Conservation (phyloP, 371 early-diverging fungal species). For the Rhizopus delemar region DNA sequence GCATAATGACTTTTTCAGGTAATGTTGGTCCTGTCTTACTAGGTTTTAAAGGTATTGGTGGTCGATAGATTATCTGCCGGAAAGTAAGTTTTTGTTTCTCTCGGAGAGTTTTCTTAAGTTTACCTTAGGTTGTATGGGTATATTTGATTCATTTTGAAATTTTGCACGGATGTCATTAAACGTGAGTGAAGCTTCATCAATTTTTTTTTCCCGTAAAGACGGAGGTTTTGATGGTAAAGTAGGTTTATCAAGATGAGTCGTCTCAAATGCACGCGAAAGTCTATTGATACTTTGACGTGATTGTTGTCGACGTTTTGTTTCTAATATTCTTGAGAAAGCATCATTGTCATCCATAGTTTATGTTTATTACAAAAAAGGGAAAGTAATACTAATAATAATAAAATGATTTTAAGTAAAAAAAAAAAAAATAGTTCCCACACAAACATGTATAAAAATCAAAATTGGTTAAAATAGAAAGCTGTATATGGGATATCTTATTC, state of each 20-base stretch:
- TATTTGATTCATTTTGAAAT: constrained; percentile 34
- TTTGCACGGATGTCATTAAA: constrained; percentile 50
- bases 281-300: constrained; percentile 35
- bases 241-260: constrained; percentile 27
- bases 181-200: constrained; percentile 34
- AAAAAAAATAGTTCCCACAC: constrained; percentile 3
- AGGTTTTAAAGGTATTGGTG: constrained; percentile 22
- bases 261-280: constrained; percentile 49
- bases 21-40: constrained; percentile 22
- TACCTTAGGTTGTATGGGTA: constrained; percentile 21
- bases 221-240: constrained; percentile 42
- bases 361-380: no score
- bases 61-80: constrained; percentile 17
- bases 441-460: no score
- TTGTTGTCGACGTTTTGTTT: constrained; percentile 33
- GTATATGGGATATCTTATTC: background rate
- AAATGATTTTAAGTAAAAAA: background rate
- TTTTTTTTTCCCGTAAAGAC: constrained; percentile 29
- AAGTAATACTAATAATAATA: no score
- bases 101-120: constrained; percentile 13
- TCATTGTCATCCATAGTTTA: constrained; percentile 19
- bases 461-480: background rate
- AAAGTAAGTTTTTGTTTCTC: background rate
- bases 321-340: constrained; percentile 46
- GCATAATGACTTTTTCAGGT: constrained; percentile 23